Conservation (phyloP, 1,284 basidiomycete genomes). For the Heimioporus retisporus region DNA sequence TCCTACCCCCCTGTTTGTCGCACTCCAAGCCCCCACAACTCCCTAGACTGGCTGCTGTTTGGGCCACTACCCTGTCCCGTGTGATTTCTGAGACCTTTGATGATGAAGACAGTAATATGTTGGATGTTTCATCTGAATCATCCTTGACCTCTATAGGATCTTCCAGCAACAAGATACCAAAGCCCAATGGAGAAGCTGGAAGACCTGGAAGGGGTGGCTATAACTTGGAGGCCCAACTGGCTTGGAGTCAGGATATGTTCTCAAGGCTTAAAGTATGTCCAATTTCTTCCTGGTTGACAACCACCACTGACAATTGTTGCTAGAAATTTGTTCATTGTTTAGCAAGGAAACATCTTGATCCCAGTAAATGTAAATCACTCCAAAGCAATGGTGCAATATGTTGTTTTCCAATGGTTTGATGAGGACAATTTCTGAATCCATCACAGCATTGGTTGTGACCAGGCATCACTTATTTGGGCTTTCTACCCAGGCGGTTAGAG, state of each 20-base stretch:
- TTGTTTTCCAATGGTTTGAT: not conserved
- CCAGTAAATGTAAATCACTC: constrained; percentile 2
- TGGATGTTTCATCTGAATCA: not conserved
- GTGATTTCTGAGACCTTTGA: not conserved
- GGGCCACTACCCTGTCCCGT: not conserved
- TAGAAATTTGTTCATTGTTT: constrained; percentile 17
- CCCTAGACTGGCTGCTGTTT: not conserved
- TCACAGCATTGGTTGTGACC: not conserved
- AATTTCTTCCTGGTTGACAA: not conserved
- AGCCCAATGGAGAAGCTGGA: not conserved
- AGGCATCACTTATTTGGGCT: not conserved
- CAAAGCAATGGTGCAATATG: constrained; percentile 3
- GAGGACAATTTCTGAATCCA: not conserved
- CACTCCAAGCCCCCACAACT: not conserved
- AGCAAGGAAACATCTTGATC: constrained; percentile 14
- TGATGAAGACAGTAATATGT: not conserved
- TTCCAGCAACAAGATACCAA: not conserved
- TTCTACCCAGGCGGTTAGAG: not conserved
- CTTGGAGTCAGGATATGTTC: not conserved
- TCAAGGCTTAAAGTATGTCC: constrained; percentile 9
- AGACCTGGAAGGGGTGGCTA: not conserved
- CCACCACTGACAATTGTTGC: not conserved
- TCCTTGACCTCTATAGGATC: not conserved
- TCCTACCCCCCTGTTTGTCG: not conserved
- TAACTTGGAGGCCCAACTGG: not conserved